phyloP scores from a whole-genome alignment of 768 basidiomycete species.

The Coprinopsis strossmayeri region DNA sequence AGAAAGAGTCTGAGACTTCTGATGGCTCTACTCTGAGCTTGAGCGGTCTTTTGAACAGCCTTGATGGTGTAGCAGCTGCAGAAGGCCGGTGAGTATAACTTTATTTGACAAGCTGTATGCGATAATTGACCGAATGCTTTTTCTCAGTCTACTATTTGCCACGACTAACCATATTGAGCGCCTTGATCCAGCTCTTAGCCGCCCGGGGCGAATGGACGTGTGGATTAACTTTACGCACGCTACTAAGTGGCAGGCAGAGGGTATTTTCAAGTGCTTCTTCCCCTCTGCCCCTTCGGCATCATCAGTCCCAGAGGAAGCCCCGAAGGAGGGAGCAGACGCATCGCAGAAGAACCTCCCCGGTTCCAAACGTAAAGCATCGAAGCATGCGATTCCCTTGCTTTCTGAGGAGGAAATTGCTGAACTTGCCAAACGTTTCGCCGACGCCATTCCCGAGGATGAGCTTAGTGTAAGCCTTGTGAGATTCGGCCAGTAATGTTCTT shows the following conservation, averaged over 20 bases:
- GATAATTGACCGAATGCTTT: slow-evolving; percentile 13
- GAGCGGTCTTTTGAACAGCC: slow-evolving; percentile 79
- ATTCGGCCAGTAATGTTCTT: not conserved
- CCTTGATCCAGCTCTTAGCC: slow-evolving; percentile 81
- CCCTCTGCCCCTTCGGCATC: slow-evolving; percentile 38
- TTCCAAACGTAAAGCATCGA: slow-evolving; percentile 53
- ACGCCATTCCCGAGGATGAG: slow-evolving; percentile 81
- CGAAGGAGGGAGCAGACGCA: slow-evolving; percentile 31
- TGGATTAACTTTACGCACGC: slow-evolving; percentile 91
- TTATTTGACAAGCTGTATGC: no score
- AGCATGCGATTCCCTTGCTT: slow-evolving; percentile 60
- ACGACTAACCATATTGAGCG: slow-evolving; percentile 94
- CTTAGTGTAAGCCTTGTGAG: slow-evolving; percentile 54
- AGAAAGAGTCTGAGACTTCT: slow-evolving; percentile 37
- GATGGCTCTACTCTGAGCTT: slow-evolving; percentile 82
- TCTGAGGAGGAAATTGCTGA: slow-evolving; percentile 70
- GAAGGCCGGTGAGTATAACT: slow-evolving; percentile 65
- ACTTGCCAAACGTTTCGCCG: slow-evolving; percentile 78
- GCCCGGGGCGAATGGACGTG: slow-evolving; percentile 88
- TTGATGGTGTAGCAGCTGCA: slow-evolving; percentile 81
- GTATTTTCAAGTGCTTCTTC: slow-evolving; percentile 94
- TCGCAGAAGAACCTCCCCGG: slow-evolving; percentile 64
- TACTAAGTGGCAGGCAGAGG: slow-evolving; percentile 89
- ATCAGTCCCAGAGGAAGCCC: slow-evolving; percentile 14
- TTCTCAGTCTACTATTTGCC: slow-evolving; percentile 70